Percentiles rank a stretch among this genome's conserved stretches.
Evolutionary conservation across 768 basidiomycete genomes (phyloP).

Genomic region (Mycena capillaripes): DNA sequence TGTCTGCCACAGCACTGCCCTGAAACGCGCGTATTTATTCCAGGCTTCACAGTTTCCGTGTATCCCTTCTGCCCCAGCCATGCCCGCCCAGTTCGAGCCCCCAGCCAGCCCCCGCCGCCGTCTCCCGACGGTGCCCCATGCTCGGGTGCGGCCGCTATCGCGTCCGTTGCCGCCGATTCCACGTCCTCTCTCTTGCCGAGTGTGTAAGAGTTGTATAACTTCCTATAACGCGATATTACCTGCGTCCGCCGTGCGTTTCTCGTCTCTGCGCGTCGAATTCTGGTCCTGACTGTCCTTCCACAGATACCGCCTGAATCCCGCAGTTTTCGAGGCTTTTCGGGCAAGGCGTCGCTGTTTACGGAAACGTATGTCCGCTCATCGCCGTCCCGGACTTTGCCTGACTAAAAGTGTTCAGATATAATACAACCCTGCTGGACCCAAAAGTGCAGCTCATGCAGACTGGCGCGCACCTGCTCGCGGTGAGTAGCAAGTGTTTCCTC

Average conservation of each 20-base stretch:
- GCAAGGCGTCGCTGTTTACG: slow-evolving; percentile 71
- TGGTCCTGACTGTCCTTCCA: slow-evolving; percentile 1
- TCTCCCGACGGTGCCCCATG: slow-evolving; percentile 36
- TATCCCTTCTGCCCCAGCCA: not conserved
- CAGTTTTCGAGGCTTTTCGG: slow-evolving; percentile 67
- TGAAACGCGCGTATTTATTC: not conserved
- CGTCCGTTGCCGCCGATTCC: slow-evolving; percentile 67
- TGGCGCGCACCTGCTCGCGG: slow-evolving; percentile 62
- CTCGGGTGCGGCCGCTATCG: slow-evolving; percentile 44
- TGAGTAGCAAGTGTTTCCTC: not conserved
- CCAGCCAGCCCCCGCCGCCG: slow-evolving; percentile 42
- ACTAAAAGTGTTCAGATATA: slow-evolving; percentile 53
- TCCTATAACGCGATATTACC: slow-evolving; percentile 59
- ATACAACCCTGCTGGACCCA: slow-evolving; percentile 59
- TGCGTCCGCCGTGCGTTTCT: slow-evolving; percentile 52
- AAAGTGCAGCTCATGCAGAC: slow-evolving; percentile 72
- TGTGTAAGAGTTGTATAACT: slow-evolving; percentile 60
- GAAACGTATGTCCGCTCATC: slow-evolving; percentile 58
- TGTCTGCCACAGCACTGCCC: too few relatives aligned
- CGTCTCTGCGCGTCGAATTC: not conserved
- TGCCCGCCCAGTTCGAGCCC: slow-evolving; percentile 22
- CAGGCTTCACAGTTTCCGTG: too few relatives aligned
- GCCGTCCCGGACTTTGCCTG: not conserved
- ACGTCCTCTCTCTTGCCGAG: slow-evolving; percentile 59
- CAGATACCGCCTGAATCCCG: slow-evolving; percentile 62